These are phyloP conservation scores for Globisporangium iwayamae DNA, from an alignment of 352 stramenopile species.

Conservation along the genomic window DNA sequence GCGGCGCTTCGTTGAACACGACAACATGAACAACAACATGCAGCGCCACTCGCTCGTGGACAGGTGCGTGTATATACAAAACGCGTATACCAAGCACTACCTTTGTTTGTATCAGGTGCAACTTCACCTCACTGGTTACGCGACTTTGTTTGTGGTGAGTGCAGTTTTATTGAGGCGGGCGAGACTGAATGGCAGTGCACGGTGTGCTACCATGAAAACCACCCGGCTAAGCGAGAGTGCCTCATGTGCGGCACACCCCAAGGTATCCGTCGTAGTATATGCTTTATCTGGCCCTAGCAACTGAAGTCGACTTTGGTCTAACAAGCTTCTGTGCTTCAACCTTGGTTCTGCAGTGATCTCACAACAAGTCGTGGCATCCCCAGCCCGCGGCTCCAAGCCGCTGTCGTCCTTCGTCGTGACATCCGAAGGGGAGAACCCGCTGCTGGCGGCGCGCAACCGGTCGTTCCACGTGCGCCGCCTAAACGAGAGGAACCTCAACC, in stretches of 20 bases:
- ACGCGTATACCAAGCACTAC: neutral
- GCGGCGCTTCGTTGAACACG: conserved; percentile 47
- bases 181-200: conserved; percentile 82
- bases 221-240: conserved; percentile 77
- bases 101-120: neutral
- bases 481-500: conserved; percentile 81
- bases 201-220: conserved; percentile 83
- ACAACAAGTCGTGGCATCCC: conserved; percentile 40
- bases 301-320: neutral
- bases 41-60: conserved; percentile 81
- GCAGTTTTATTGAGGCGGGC: conserved; percentile 59
- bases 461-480: conserved; percentile 78
- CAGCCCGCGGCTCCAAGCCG: conserved; percentile 18
- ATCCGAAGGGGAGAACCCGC: conserved; percentile 23
- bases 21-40: conserved; percentile 87
- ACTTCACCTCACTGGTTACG: neutral
- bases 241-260: conserved; percentile 80
- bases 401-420: conserved; percentile 29
- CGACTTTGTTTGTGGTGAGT: neutral
- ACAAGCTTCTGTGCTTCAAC: neutral
- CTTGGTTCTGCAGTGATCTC: conserved; percentile 52
- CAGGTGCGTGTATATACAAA: conserved; percentile 22
- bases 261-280: conserved; percentile 22
- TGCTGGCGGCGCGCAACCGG: conserved; percentile 55
- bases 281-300: neutral